These are phyloP conservation scores for Eimeria maxima DNA, from an alignment of 169 alveolate species.

Conservation along the genomic window DNA sequence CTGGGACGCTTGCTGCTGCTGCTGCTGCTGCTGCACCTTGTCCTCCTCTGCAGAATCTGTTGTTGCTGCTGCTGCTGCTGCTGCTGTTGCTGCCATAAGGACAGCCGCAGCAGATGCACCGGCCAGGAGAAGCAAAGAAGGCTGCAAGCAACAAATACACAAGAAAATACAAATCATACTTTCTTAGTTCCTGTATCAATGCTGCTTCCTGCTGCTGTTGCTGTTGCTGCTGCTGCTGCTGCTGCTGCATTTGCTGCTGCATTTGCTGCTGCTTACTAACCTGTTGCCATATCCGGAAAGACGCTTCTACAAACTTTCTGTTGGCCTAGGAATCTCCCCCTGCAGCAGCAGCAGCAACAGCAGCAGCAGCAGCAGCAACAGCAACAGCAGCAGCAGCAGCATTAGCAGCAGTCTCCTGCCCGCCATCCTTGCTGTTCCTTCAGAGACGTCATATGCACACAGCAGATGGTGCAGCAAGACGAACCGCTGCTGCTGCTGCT, in stretches of 20 bases:
- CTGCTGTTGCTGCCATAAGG: not conserved
- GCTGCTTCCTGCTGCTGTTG: not conserved
- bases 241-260: not conserved
- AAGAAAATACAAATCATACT: not conserved
- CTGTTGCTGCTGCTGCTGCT: not conserved
- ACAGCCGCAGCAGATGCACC: constrained; percentile 3
- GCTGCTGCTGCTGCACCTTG: constrained; percentile 8
- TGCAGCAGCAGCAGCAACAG: constrained; percentile 2
- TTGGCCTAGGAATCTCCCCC: constrained; percentile 30
- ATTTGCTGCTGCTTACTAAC: not conserved
- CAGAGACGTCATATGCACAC: not conserved
- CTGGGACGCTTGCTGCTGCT: not conserved
- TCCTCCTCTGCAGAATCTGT: not conserved
- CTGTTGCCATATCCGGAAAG: not conserved
- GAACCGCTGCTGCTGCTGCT: not conserved
- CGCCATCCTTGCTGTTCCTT: not conserved
- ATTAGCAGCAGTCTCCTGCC: not conserved
- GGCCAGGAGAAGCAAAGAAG: constrained; percentile 12
- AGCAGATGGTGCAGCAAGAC: not conserved
- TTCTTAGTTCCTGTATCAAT: not conserved
- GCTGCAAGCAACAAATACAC: not conserved
- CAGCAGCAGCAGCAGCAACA: not conserved
- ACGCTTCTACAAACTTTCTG: not conserved
- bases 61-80: not conserved
- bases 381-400: not conserved